Base-by-base conservation (phyloP, 2,329 filamentous ascomycete genomes). In the Arachnomyces sp. region DNA sequence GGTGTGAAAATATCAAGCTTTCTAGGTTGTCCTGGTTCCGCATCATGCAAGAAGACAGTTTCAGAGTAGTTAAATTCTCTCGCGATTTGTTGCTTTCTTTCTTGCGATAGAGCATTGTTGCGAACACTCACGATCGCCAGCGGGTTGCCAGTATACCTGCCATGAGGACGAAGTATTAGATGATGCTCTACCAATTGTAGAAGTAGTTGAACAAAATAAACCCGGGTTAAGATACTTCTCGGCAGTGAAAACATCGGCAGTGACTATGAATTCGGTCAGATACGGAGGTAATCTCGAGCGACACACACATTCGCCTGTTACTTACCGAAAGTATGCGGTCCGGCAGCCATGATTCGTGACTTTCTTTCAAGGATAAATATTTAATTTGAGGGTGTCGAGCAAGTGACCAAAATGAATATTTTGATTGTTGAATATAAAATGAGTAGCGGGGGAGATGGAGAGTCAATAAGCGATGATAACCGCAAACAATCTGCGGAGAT, bases 1-100 rank as follows among this genome's bases (percentile, higher is more conserved):
- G 63, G 55, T 28, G 74, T 75, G 63, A 80, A 82, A 49, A 82
- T 82, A 56, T 80, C 74, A 48, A 80, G 68, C 39, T 60, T 60
- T 32, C 72, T 59, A 14, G 62, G 53, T 44, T 62, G 52, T 39
- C 57, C 54, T 9, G 48, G 43, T 18, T 47, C 39, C 7, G 53
- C 44, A 34, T 72, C 68, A 59, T 81, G 74, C 28, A 81, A 59
- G 52, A 82, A 82, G 34, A 79, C 74, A 0, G 77, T 81, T 57
- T 80, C 77, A 37, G 74, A 78, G 51, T 78, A 72, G 58, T 78
- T 78, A 63, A 82, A 81, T 58, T 82, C 78, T 41, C 67, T 64
- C 32, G 78, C 76, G 44, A 82, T 73, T 45, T 60, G 53, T 52
- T 78, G 75, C 53, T 82, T 81, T 52, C 72, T 67, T 2, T 62